Conservation (phyloP, 2,329 filamentous ascomycete species). For the Pseudonectria buxi region DNA sequence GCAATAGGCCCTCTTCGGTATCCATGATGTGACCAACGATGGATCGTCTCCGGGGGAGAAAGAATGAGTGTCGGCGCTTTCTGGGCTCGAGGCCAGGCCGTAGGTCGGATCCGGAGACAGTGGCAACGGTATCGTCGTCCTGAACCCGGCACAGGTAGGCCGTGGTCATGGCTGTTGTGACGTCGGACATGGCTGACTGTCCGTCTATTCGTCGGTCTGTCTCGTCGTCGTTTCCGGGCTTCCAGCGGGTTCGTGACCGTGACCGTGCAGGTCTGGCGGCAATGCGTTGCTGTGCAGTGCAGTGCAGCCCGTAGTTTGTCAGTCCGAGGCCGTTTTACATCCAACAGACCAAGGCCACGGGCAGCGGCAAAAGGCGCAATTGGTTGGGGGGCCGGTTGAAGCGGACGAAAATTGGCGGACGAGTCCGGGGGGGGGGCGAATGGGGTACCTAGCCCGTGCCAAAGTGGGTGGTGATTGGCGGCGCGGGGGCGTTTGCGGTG, state of each 20-base stretch:
- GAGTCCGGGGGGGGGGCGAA: constrained; percentile 6
- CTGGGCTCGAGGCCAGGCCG: constrained; percentile 23
- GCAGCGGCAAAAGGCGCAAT: constrained; percentile 16
- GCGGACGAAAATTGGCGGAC: constrained; percentile 11
- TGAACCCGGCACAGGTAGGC: constrained; percentile 28
- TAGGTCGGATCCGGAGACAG: constrained; percentile 35
- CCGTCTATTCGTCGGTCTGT: too few species aligned
- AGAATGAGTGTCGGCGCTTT: constrained; percentile 51
- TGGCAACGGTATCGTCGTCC: constrained; percentile 31
- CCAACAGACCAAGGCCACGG: constrained; percentile 13
- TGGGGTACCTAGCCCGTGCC: constrained; percentile 14
- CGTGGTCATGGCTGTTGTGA: constrained; percentile 33
- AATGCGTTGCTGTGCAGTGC: constrained; percentile 10
- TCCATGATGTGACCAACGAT: constrained; percentile 56
- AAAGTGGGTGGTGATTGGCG: constrained; percentile 14
- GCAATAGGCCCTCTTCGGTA: constrained; percentile 52
- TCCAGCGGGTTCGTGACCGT: constrained; percentile 12
- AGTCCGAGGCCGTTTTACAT: constrained; percentile 7
- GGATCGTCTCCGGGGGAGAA: constrained; percentile 50
- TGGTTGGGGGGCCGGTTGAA: constrained; percentile 11
- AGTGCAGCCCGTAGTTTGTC: constrained; percentile 2
- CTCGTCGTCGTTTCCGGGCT: constrained; percentile 4
- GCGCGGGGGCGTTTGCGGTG: constrained; percentile 6
- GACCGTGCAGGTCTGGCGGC: constrained; percentile 5
- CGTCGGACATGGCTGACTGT: constrained; percentile 31